These are phyloP conservation scores for Chaetoceros muelleri DNA, from an alignment of 108 stramenopile genomes.

Conservation along the genomic window DNA sequence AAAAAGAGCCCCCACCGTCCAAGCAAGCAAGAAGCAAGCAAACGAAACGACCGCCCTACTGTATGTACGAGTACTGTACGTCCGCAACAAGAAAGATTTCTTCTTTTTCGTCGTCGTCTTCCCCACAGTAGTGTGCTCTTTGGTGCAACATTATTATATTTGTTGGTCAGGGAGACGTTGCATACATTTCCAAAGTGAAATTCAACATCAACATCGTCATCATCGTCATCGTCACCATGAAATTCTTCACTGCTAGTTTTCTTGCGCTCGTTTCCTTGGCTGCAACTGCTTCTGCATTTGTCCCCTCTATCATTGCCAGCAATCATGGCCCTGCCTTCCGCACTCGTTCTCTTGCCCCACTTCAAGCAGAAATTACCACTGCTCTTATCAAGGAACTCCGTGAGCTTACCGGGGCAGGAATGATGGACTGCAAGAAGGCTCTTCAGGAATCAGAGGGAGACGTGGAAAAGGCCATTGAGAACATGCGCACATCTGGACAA, in stretches of 20 bases:
- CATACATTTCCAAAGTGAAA: too few species aligned
- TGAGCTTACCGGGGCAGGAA: constrained; percentile 63
- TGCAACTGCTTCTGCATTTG: constrained; percentile 28
- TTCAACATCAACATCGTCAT: too few species aligned
- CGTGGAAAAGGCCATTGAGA: constrained; percentile 57
- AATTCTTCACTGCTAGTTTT: constrained; percentile 13
- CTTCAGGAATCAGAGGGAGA: constrained; percentile 66
- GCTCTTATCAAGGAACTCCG: constrained; percentile 66
- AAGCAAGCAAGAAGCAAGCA: too few species aligned
- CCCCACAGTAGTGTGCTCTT: too few species aligned
- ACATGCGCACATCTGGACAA: constrained; percentile 63
- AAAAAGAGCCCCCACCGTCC: too few species aligned
- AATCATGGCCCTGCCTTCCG: constrained; percentile 14
- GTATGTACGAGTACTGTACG: too few species aligned
- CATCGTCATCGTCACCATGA: constrained; percentile 22
- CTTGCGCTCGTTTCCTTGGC: constrained; percentile 28
- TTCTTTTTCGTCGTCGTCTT: too few species aligned
- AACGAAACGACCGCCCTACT: too few species aligned
- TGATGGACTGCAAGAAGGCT: constrained; percentile 88
- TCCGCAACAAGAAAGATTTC: too few species aligned
- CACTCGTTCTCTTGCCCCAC: constrained; percentile 6
- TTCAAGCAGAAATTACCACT: constrained; percentile 21
- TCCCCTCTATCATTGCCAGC: constrained; percentile 12
- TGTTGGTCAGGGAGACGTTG: too few species aligned
- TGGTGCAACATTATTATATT: too few species aligned